phyloP scores from a whole-genome alignment of 352 stramenopile genomes.

The Blastocystis sp. region DNA sequence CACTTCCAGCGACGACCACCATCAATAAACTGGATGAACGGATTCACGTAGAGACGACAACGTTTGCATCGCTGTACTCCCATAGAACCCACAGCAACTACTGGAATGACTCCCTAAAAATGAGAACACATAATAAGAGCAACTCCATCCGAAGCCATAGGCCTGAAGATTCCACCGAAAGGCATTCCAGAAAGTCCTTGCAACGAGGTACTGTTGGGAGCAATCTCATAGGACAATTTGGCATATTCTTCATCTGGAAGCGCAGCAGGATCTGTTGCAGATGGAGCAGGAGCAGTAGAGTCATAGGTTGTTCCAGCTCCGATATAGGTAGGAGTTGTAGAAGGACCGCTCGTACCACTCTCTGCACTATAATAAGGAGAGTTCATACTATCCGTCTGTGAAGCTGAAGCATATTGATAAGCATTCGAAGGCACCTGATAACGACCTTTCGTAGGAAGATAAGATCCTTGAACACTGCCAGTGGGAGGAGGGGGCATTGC shows the following conservation, averaged over 20 bases:
- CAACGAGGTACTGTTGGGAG: conserved; percentile 53
- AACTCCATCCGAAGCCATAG: conserved; percentile 33
- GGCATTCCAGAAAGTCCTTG: conserved; percentile 14
- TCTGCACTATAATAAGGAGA: neutral
- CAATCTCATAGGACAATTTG: conserved; percentile 24
- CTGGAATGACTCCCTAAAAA: conserved; percentile 63
- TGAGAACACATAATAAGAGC: neutral
- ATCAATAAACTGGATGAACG: conserved; percentile 79
- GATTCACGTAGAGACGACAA: conserved; percentile 85
- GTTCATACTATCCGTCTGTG: neutral
- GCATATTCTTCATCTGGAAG: conserved; percentile 56
- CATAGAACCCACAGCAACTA: conserved; percentile 65
- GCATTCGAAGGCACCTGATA: conserved; percentile 51
- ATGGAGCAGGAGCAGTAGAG: neutral
- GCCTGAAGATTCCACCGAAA: conserved; percentile 46
- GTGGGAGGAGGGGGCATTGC: conserved; percentile 2
- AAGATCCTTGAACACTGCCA: neutral
- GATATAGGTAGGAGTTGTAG: neutral
- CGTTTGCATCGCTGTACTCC: conserved; percentile 80
- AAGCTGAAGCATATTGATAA: conserved; percentile 15
- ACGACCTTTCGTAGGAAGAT: conserved; percentile 16
- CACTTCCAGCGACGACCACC: conserved; percentile 77
- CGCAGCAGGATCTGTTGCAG: neutral
- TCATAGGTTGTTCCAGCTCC: neutral
- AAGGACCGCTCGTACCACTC: neutral